These are phyloP conservation scores for Boletellus ananas DNA, from an alignment of 768 basidiomycete genomes.

Conservation along the genomic window DNA sequence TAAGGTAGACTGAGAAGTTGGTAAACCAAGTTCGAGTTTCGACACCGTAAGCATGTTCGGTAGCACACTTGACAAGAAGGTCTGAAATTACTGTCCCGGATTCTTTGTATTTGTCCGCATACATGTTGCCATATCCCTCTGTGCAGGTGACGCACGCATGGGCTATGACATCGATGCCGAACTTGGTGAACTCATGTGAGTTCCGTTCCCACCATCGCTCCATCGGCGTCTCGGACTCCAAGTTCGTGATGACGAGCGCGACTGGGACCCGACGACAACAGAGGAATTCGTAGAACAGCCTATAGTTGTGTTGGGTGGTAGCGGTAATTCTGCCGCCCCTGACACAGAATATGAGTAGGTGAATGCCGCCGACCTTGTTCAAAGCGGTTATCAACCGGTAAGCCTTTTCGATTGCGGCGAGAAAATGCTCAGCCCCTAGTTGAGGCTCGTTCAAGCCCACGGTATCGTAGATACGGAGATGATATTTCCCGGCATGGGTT, in stretches of 20 bases:
- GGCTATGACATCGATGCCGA: constrained; percentile 20
- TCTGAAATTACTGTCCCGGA: constrained; percentile 28
- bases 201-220: constrained; percentile 35
- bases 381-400: constrained; percentile 31
- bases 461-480: constrained; percentile 30
- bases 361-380: constrained; percentile 29
- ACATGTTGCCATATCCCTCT: constrained; percentile 29
- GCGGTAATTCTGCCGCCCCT: constrained; percentile 36
- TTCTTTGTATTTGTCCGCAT: constrained; percentile 34
- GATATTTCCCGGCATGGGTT: constrained; percentile 11
- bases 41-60: constrained; percentile 14
- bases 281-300: constrained; percentile 36
- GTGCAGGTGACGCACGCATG: constrained; percentile 33
- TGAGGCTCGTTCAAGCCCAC: constrained; percentile 30
- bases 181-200: constrained; percentile 19
- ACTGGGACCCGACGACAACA: constrained; percentile 37
- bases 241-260: constrained; percentile 38
- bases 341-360: constrained; percentile 38
- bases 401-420: constrained; percentile 28
- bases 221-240: constrained; percentile 34
- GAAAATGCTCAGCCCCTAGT: constrained; percentile 19
- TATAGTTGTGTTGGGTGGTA: constrained; percentile 35
- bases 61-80: constrained; percentile 23
- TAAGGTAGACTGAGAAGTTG: constrained; percentile 22
- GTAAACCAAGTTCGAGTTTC: constrained; percentile 26